These are phyloP conservation scores for Ceratocystis harringtonii DNA, from an alignment of 2,329 filamentous ascomycete species.

Conservation along the genomic window DNA sequence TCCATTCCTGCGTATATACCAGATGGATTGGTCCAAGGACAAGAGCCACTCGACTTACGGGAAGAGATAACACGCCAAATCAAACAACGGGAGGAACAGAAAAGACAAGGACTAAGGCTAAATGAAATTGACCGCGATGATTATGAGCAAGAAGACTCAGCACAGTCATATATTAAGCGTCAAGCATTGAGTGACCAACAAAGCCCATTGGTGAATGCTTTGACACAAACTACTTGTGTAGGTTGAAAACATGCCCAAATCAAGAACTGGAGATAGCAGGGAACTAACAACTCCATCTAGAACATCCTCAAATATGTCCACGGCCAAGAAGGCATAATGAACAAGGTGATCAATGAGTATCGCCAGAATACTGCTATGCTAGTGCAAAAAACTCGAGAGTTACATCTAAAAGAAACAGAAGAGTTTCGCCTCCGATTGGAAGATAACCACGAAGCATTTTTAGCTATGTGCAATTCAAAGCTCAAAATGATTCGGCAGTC, in stretches of 20 bases:
- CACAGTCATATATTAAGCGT: not conserved
- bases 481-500: slow-evolving; percentile 1
- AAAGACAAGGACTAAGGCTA: not conserved
- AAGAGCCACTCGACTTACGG: not conserved
- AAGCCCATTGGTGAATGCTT: not conserved
- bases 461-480: slow-evolving; percentile 7
- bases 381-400: slow-evolving; percentile 1
- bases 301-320: slow-evolving; percentile 10
- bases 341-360: slow-evolving; percentile 12
- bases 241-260: not conserved
- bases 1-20: not conserved
- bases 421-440: not conserved
- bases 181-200: not conserved
- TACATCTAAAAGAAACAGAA: slow-evolving; percentile 8
- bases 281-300: slow-evolving; percentile 1
- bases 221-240: slow-evolving; percentile 12
- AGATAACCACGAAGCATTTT: slow-evolving; percentile 7
- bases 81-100: slow-evolving; percentile 6
- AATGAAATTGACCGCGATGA: not conserved
- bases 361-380: not conserved
- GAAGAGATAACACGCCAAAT: slow-evolving; percentile 8
- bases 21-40: not conserved
- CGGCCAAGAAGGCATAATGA: slow-evolving; percentile 5
- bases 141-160: not conserved
- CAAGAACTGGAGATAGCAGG: not conserved